Conservation (phyloP, 768 basidiomycete species). For the Russula sp. region DNA sequence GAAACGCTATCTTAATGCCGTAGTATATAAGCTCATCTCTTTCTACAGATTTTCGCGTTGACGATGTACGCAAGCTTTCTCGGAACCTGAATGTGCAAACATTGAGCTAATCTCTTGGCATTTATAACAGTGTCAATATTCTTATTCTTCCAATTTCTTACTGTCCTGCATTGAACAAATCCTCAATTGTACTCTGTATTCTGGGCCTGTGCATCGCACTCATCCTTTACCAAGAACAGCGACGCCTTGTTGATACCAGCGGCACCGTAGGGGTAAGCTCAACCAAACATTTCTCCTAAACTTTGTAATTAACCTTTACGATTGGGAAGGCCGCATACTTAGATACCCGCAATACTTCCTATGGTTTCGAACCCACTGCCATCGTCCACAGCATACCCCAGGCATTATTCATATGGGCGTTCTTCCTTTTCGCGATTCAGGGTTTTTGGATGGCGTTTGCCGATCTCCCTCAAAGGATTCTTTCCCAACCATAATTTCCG, state of each 20-base stretch:
- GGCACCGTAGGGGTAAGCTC: conserved; percentile 5
- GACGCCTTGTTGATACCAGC: neutral
- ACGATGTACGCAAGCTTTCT: conserved; percentile 1
- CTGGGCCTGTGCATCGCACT: neutral
- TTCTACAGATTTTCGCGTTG: conserved; percentile 7
- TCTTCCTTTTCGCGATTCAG: conserved; percentile 14
- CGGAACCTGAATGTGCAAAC: too few species aligned
- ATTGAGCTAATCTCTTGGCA: neutral
- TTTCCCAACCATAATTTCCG: conserved; percentile 1
- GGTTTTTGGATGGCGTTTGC: conserved; percentile 20
- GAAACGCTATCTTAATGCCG: neutral
- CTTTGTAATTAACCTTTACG: neutral
- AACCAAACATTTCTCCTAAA: neutral
- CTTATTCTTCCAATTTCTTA: neutral
- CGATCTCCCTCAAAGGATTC: neutral
- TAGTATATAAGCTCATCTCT: neutral
- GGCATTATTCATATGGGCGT: conserved; percentile 13
- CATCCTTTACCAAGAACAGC: conserved; percentile 11
- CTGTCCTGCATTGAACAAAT: neutral
- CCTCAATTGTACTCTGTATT: conserved; percentile 5
- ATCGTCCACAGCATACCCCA: conserved; percentile 20
- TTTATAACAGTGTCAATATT: conserved; percentile 11
- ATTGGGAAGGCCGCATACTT: conserved; percentile 11
- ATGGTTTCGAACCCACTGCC: conserved; percentile 22
- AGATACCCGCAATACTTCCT: conserved; percentile 6